A percentile compares a stretch with the other conserved stretches of the same genome.
These are phyloP conservation scores for Microcera coccophila DNA, from an alignment of 2,329 filamentous ascomycete genomes.

Conservation along the genomic window DNA sequence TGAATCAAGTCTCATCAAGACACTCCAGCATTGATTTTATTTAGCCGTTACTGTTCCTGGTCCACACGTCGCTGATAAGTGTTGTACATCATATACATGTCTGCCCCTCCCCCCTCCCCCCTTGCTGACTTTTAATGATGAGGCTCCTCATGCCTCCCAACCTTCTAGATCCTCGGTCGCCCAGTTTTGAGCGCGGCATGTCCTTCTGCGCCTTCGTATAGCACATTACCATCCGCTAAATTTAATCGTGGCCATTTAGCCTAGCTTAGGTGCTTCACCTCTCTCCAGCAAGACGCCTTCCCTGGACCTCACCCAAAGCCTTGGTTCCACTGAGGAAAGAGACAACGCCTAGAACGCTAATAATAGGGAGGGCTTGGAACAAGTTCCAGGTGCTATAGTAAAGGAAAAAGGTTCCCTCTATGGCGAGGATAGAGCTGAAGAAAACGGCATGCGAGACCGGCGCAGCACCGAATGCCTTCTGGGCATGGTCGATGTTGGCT, in stretches of 20 bases:
- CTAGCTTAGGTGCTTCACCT: constrained; percentile 35
- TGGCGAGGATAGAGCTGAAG: constrained; percentile 77
- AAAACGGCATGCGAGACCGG: constrained; percentile 81
- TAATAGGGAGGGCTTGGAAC: constrained; percentile 79
- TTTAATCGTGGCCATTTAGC: no score
- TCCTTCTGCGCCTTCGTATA: no score
- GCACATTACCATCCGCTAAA: no score
- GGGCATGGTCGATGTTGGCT: constrained; percentile 74
- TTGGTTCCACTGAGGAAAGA: constrained; percentile 84
- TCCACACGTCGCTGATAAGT: no score
- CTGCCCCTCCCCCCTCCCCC: no score
- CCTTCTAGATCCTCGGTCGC: no score
- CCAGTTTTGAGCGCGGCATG: no score
- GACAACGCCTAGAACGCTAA: constrained; percentile 62
- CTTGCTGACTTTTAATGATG: constrained; percentile 6
- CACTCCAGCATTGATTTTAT: no score
- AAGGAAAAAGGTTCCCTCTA: constrained; percentile 90
- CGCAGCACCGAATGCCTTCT: constrained; percentile 69
- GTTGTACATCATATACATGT: no score
- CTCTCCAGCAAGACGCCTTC: constrained; percentile 73
- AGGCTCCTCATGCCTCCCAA: neutral
- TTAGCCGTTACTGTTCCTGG: no score
- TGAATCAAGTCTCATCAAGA: no score
- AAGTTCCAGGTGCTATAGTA: constrained; percentile 93
- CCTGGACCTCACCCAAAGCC: constrained; percentile 89